Evolutionary conservation across 306 rosid genomes (phyloP), one percentile per base, ranked within the genome.

Genomic region (Prosopis cineraria): DNA sequence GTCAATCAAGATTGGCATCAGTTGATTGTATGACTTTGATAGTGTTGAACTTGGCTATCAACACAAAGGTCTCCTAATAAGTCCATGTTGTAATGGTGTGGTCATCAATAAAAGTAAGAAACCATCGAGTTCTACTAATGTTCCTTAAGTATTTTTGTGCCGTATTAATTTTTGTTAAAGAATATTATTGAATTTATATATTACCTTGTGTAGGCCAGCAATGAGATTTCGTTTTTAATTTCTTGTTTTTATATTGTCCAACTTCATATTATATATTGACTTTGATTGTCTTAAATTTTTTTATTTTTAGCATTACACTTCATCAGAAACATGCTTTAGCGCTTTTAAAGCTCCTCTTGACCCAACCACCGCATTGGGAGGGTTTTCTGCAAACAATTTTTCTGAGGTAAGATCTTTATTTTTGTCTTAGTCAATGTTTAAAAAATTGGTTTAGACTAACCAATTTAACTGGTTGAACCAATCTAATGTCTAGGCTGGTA

Each of bases 261-360:
- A 13, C 25, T 58, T 50, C 71, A 25, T 19, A 74, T 71, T 25
- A 65, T 81, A 66, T 74, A 59, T 68, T 79, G 72, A 72, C 64
- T 68, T 77, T 66, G 76, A 62, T 80, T 68, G 29, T 77, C 62
- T 68, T 47, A 53, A 25, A 69, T n/a, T 47, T 79, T 78, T 79
- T 78, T 67, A 24, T 65, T 80, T 78, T 85, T 88, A 94, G 98
- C 98, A 94, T 83, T 94, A 81, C 78, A 82, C 92, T 73, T 84
- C 98, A 74, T 76, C 97, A 10, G 98, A 94, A 50, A 92, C 98
- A 74, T 94, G 98, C 88, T 84, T 94, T 86, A 92, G 98, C 80
- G 97, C 98, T 74, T 94, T 92, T 86, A 84, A 92, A 90, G 98
- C 90, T 62, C 98, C 98, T 41, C 98, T 94, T 70, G 98, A 94